Conservation (phyloP, 495 filamentous ascomycete species). For the Daldinia concentrica region DNA sequence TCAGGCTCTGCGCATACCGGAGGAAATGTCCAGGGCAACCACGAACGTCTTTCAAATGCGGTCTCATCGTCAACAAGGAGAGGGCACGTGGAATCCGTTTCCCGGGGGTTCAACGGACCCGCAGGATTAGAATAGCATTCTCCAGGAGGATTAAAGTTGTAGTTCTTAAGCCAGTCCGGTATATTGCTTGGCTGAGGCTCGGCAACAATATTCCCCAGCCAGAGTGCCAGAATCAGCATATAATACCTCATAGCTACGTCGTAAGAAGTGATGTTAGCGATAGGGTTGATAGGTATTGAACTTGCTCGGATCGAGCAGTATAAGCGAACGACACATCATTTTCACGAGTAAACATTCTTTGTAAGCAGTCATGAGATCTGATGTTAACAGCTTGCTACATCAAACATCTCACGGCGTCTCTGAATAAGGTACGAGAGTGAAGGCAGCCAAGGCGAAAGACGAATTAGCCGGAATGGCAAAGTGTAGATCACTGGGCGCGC, state of each 20-base stretch:
- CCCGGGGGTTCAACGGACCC: slow-evolving; percentile 30
- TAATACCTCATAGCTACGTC: slow-evolving; percentile 17
- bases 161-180: slow-evolving; percentile 32
- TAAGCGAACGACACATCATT: slow-evolving; percentile 5
- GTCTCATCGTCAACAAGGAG: slow-evolving; percentile 42
- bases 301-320: neutral
- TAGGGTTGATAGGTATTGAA: neutral
- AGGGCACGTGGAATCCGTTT: slow-evolving; percentile 25
- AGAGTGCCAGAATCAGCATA: slow-evolving; percentile 12
- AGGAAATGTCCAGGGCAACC: slow-evolving; percentile 49
- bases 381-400: slow-evolving; percentile 36
- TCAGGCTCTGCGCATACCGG: slow-evolving; percentile 43
- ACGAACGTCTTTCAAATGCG: slow-evolving; percentile 18
- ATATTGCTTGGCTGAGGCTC: slow-evolving; percentile 12
- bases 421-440: slow-evolving; percentile 2
- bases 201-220: neutral
- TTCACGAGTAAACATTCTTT: slow-evolving; percentile 6
- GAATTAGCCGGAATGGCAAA: slow-evolving; percentile 42
- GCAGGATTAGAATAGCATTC: slow-evolving; percentile 38
- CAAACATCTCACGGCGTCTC: slow-evolving; percentile 1
- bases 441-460: slow-evolving; percentile 29
- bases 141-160: slow-evolving; percentile 29
- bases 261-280: neutral
- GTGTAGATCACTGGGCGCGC: slow-evolving; percentile 32
- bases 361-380: slow-evolving; percentile 1